These are phyloP conservation scores for Kwoniella mangroviensis DNA, from an alignment of 768 basidiomycete species.

Conservation along the genomic window DNA sequence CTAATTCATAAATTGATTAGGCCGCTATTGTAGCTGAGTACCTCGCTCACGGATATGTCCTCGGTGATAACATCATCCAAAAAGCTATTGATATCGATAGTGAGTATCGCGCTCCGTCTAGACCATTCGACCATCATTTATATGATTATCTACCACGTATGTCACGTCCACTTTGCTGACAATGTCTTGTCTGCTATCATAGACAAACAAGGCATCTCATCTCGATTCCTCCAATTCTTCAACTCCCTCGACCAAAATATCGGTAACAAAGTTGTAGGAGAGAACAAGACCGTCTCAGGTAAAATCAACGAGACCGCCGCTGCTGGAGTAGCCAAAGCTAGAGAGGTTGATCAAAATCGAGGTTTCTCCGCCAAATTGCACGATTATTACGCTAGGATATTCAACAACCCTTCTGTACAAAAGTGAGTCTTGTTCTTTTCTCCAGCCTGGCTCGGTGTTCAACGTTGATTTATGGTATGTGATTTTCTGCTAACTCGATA, in stretches of 20 bases:
- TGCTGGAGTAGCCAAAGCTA: constrained; percentile 71
- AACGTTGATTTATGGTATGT: constrained; percentile 4
- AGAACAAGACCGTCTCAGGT: constrained; percentile 76
- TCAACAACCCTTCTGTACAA: constrained; percentile 76
- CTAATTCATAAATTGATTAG: constrained; percentile 19
- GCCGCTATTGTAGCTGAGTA: constrained; percentile 84
- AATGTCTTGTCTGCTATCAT: constrained; percentile 47
- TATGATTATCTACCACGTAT: not conserved
- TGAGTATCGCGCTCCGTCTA: constrained; percentile 34
- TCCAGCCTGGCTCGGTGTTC: not conserved
- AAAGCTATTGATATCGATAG: constrained; percentile 61
- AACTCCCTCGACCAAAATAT: constrained; percentile 70
- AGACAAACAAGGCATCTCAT: constrained; percentile 87
- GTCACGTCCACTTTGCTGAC: constrained; percentile 60
- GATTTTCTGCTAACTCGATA: constrained; percentile 14
- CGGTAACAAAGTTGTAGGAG: constrained; percentile 73
- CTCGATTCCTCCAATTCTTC: constrained; percentile 80
- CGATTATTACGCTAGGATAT: constrained; percentile 65
- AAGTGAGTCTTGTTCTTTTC: constrained; percentile 56
- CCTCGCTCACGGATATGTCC: constrained; percentile 82
- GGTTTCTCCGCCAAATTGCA: constrained; percentile 71
- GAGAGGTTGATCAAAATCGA: constrained; percentile 78
- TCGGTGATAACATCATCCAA: constrained; percentile 77
- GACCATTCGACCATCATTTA: not conserved
- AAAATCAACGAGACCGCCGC: constrained; percentile 71